Evolutionary conservation across 2,329 filamentous ascomycete species (phyloP).

Genomic region (Fusarium brachygibbosum): DNA sequence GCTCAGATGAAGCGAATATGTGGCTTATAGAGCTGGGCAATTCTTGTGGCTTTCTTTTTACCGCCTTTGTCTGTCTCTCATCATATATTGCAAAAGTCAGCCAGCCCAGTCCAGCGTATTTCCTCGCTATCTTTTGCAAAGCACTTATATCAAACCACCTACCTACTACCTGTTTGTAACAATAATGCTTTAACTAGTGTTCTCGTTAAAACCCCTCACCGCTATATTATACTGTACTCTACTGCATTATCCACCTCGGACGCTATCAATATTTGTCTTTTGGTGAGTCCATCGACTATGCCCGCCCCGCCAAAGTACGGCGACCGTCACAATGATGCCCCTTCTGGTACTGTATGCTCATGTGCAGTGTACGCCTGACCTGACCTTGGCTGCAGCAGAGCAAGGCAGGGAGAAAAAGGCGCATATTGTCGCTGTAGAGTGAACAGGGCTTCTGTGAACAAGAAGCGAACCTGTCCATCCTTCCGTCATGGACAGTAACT

Average conservation of each 20-base stretch:
- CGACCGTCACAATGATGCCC: slow-evolving; percentile 34
- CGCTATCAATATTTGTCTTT: slow-evolving; percentile 28
- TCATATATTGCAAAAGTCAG: slow-evolving; percentile 9
- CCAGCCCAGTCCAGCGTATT: not conserved
- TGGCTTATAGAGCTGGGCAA: slow-evolving; percentile 7
- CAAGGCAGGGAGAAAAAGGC: slow-evolving; percentile 25
- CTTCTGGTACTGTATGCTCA: slow-evolving; percentile 27
- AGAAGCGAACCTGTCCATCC: not conserved
- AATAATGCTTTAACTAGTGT: not conserved
- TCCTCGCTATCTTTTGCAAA: too few relatives aligned
- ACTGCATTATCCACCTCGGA: not conserved
- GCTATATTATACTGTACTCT: slow-evolving; percentile 1
- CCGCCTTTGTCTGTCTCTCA: not conserved
- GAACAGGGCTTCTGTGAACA: slow-evolving; percentile 10
- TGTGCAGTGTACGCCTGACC: slow-evolving; percentile 40
- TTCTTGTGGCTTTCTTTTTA: slow-evolving; percentile 21
- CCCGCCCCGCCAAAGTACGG: slow-evolving; percentile 23
- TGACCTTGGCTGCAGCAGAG: slow-evolving; percentile 25
- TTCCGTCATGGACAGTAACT: slow-evolving; percentile 24
- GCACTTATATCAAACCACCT: slow-evolving; percentile 1
- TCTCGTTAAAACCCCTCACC: slow-evolving; percentile 8
- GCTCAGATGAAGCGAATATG: not conserved
- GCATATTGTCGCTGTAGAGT: slow-evolving; percentile 17
- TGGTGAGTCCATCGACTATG: slow-evolving; percentile 39
- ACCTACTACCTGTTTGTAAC: not conserved